Conservation (phyloP, 2,329 filamentous ascomycete species). For the Alternaria triticina region DNA sequence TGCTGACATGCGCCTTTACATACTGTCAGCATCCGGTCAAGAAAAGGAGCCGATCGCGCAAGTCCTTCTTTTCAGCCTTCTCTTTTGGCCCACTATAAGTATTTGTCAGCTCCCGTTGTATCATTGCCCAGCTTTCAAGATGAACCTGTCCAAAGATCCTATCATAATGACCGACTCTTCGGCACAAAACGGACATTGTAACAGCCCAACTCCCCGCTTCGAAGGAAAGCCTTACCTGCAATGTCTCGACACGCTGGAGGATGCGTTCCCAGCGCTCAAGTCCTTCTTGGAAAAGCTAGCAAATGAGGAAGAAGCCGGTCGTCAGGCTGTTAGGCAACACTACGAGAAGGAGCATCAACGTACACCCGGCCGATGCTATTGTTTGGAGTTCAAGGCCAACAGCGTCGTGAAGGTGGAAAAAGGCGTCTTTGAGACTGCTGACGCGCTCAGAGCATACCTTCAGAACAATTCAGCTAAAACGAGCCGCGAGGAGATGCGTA, state of each 20-base stretch:
- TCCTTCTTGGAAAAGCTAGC: conserved; percentile 6
- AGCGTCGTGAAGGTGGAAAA: neutral
- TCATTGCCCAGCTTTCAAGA: neutral
- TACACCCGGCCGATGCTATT: neutral
- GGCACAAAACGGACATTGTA: neutral
- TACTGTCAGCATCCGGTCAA: neutral
- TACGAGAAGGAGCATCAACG: neutral
- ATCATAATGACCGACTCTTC: neutral
- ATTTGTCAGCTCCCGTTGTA: neutral
- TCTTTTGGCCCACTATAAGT: neutral
- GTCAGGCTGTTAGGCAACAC: neutral
- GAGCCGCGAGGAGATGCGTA: neutral
- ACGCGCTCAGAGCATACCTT: neutral
- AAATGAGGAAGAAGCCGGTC: conserved; percentile 1
- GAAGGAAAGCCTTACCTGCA: neutral
- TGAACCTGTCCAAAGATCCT: neutral
- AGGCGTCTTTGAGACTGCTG: neutral
- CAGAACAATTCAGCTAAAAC: neutral
- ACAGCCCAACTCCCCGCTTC: neutral
- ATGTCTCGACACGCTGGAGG: neutral
- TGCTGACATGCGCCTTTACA: neutral
- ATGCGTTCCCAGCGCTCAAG: conserved; percentile 2
- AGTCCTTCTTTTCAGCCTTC: neutral
- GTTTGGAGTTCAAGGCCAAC: neutral
- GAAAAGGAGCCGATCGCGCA: neutral